phyloP scores from a whole-genome alignment of 2,329 filamentous ascomycete species.

The Penicillium sp. region DNA sequence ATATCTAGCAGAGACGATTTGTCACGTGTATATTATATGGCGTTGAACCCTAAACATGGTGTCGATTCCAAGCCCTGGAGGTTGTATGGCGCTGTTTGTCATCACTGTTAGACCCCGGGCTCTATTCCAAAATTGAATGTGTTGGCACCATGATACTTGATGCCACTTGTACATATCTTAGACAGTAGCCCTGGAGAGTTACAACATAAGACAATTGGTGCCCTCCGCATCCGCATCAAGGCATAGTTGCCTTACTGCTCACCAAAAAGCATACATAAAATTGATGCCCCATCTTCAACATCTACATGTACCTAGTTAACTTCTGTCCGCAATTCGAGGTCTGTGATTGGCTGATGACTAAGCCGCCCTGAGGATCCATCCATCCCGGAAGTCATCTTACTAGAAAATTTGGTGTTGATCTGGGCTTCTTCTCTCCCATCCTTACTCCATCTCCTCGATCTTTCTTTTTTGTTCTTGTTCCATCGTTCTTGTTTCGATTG shows the following conservation, averaged over 20 bases:
- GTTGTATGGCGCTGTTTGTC: background rate
- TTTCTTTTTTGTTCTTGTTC: constrained; percentile 24
- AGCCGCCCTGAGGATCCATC: constrained; percentile 23
- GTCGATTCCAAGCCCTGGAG: background rate
- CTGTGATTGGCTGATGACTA: constrained; percentile 42
- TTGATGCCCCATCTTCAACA: background rate
- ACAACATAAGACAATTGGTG: background rate
- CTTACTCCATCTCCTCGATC: constrained; percentile 29
- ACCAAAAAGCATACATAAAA: background rate
- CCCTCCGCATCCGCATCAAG: background rate
- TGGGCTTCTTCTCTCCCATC: constrained; percentile 18
- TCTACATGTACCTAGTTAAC: background rate
- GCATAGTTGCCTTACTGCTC: background rate
- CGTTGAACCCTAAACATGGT: background rate
- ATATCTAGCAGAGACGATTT: constrained; percentile 5
- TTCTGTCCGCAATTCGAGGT: constrained; percentile 27
- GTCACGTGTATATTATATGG: background rate
- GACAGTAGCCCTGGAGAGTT: background rate
- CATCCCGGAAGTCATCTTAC: constrained; percentile 7
- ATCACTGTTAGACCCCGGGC: background rate
- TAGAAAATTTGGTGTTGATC: constrained; percentile 38
- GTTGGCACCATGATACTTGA: background rate
- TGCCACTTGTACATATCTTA: background rate
- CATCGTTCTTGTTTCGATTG: constrained; percentile 31
- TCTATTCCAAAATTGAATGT: background rate